phyloP scores from a whole-genome alignment of 2,329 filamentous ascomycete species.

The Beauveria sp. region DNA sequence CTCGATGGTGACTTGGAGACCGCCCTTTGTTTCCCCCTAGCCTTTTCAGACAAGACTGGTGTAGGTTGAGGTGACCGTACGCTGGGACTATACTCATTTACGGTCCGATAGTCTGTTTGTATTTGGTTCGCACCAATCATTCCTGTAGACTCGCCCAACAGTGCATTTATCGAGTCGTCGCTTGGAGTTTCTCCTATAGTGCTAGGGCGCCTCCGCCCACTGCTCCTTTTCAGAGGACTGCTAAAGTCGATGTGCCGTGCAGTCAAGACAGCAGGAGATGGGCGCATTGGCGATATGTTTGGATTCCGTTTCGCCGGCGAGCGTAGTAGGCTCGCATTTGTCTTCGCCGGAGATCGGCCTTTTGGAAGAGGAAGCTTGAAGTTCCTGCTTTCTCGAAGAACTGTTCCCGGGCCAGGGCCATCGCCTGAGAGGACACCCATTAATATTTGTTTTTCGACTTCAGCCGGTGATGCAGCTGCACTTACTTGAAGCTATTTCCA shows the following conservation, averaged over 20 bases:
- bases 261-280: constrained; percentile 27
- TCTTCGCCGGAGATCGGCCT: constrained; percentile 55
- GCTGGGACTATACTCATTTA: constrained; percentile 1
- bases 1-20: not conserved
- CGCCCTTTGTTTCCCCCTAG: constrained; percentile 13
- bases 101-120: constrained; percentile 15
- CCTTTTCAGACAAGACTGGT: constrained; percentile 12
- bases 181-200: constrained; percentile 19
- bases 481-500: constrained; percentile 46
- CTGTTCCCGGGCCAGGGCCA: constrained; percentile 45
- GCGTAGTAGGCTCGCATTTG: constrained; percentile 39
- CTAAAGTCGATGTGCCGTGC: constrained; percentile 52
- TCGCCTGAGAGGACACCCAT: constrained; percentile 30
- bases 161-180: constrained; percentile 19
- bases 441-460: constrained; percentile 12
- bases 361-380: constrained; percentile 27
- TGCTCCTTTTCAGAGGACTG: constrained; percentile 12
- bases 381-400: constrained; percentile 43
- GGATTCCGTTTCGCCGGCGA: constrained; percentile 53
- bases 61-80: not conserved
- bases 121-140: constrained; percentile 29
- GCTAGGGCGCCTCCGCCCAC: constrained; percentile 9
- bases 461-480: constrained; percentile 12
- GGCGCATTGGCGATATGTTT: constrained; percentile 42
- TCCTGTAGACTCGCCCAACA: constrained; percentile 27